phyloP scores from a whole-genome alignment of 345 rosid genomes.

The Corchorus olitorius region DNA sequence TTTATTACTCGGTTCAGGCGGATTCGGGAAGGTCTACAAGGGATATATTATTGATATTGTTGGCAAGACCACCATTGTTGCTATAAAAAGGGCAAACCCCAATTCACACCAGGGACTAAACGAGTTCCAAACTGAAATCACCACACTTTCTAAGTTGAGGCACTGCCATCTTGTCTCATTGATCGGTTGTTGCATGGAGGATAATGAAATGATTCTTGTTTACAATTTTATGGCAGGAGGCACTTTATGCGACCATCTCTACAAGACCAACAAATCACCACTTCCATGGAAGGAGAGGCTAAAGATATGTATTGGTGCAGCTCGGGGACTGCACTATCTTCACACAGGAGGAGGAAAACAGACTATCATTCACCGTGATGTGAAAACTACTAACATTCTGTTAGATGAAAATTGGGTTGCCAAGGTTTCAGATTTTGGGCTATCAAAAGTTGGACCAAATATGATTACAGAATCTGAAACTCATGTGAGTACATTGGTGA shows the following conservation, averaged over 20 bases:
- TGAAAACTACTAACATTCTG: conserved; percentile 62
- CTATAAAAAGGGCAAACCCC: conserved; percentile 59
- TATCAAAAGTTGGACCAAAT: conserved; percentile 50
- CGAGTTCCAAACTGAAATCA: conserved; percentile 59
- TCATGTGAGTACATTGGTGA: conserved; percentile 55
- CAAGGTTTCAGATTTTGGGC: conserved; percentile 62
- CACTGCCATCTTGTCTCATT: conserved; percentile 63
- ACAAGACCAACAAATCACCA: conserved; percentile 32
- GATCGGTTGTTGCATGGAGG: conserved; percentile 62
- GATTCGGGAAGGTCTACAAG: conserved; percentile 59
- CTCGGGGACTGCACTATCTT: conserved; percentile 62
- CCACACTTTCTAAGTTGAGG: conserved; percentile 56
- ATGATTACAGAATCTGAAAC: conserved; percentile 33
- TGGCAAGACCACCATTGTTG: conserved; percentile 35
- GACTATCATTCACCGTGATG: conserved; percentile 65
- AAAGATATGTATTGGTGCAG: conserved; percentile 62
- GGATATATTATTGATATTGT: conserved; percentile 38
- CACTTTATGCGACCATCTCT: conserved; percentile 51
- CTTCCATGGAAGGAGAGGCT: conserved; percentile 53
- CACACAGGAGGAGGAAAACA: conserved; percentile 60
- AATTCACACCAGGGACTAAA: conserved; percentile 52
- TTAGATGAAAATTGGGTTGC: conserved; percentile 60
- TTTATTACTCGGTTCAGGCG: conserved; percentile 53
- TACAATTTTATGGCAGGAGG: conserved; percentile 65
- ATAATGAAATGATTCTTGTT: conserved; percentile 51